Evolutionary conservation across 805 yeast genomes (phyloP).

Genomic region (Saccharomycopsis oosterbeekiorum): DNA sequence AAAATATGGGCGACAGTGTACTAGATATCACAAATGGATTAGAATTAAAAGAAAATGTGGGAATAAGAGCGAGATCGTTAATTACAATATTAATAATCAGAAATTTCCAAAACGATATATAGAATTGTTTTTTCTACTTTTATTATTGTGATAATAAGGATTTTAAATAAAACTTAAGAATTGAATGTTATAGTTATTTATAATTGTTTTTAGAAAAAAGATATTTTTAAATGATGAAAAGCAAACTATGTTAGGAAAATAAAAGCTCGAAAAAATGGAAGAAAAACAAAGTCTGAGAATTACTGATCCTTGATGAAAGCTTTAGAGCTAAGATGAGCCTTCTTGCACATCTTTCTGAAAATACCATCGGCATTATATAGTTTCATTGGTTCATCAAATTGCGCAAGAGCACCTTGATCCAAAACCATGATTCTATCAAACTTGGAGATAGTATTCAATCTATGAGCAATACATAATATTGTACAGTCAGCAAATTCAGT

Average conservation of each 20-base stretch:
- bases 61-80: too few relatives aligned
- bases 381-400: constrained; percentile 51
- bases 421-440: constrained; percentile 64
- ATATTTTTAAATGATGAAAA: neutral
- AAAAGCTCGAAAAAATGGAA: too few relatives aligned
- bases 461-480: constrained; percentile 78
- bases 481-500: constrained; percentile 66
- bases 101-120: constrained; percentile 5
- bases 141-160: too few relatives aligned
- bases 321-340: constrained; percentile 30
- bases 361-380: constrained; percentile 38
- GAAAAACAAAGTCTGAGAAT: neutral
- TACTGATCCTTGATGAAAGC: neutral
- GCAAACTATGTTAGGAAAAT: neutral
- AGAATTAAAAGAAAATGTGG: constrained; percentile 15
- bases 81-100: too few relatives aligned
- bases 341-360: constrained; percentile 41
- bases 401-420: constrained; percentile 55
- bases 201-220: too few relatives aligned
- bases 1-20: neutral
- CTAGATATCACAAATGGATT: constrained; percentile 5
- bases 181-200: too few relatives aligned
- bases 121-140: constrained; percentile 13
- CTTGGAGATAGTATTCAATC: constrained; percentile 63
- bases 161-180: too few relatives aligned